A percentile compares a stretch with the other conserved stretches of the same genome.
Evolutionary conservation across 2,329 filamentous ascomycete genomes (phyloP).

Genomic region (Arthrobotrys iridis): DNA sequence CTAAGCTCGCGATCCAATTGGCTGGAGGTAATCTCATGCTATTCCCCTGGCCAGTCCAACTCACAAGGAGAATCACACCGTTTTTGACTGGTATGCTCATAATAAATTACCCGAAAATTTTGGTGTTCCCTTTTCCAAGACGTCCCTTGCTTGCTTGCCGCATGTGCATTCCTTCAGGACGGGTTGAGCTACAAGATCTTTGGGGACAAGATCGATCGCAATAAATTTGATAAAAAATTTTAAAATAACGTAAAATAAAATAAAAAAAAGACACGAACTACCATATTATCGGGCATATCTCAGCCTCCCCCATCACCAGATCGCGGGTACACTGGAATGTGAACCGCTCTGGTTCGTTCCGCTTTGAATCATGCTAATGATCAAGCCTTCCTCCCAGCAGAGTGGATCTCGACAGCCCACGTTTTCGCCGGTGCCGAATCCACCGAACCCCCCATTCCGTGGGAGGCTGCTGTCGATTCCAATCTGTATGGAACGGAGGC

Average conservation of each 20-base stretch:
- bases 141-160: constrained; percentile 28
- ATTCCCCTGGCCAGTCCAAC: background rate
- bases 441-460: background rate
- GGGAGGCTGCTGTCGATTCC: background rate
- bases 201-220: constrained; percentile 9
- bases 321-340: constrained; percentile 32
- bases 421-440: constrained; percentile 41
- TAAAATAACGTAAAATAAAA: no score
- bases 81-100: constrained; percentile 23
- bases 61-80: constrained; percentile 20
- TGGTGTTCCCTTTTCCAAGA: background rate
- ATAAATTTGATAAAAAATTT: no score
- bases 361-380: background rate
- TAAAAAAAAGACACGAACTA: background rate
- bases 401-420: constrained; percentile 50
- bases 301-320: constrained; percentile 20
- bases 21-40: constrained; percentile 14
- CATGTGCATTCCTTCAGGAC: constrained; percentile 6
- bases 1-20: constrained; percentile 41
- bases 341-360: constrained; percentile 25
- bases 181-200: constrained; percentile 2
- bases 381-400: constrained; percentile 31
- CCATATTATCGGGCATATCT: background rate
- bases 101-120: constrained; percentile 36
- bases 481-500: constrained; percentile 11